phyloP scores from a whole-genome alignment of 176 grass and related monocot genomes.

The Cenchrus fungigraminus region DNA sequence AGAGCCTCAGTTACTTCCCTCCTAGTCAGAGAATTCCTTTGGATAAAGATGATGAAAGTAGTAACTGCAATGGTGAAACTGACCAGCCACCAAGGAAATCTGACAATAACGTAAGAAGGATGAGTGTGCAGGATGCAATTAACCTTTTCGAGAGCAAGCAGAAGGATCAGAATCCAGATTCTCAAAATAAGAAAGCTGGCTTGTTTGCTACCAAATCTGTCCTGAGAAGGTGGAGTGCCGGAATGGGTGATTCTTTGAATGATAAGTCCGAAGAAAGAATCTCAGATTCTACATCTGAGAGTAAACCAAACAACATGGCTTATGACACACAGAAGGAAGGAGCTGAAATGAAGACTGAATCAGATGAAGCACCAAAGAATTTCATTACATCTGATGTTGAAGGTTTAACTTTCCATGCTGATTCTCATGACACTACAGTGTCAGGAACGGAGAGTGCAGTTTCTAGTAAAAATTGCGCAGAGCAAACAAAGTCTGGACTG shows the following conservation, averaged over 20 bases:
- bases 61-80: constrained; percentile 64
- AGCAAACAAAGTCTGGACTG: constrained; percentile 52
- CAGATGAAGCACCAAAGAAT: constrained; percentile 23
- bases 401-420: constrained; percentile 21
- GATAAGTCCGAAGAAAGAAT: constrained; percentile 59
- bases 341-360: constrained; percentile 49
- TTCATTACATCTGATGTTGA: constrained; percentile 27
- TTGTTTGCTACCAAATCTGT: constrained; percentile 78
- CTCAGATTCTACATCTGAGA: constrained; percentile 58
- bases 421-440: constrained; percentile 35
- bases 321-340: constrained; percentile 48
- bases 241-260: constrained; percentile 79
- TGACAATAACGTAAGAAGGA: constrained; percentile 76
- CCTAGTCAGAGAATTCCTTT: constrained; percentile 72
- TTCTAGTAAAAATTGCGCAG: constrained; percentile 42
- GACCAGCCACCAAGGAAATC: constrained; percentile 73
- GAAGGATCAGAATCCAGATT: constrained; percentile 70
- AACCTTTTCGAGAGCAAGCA: constrained; percentile 97
- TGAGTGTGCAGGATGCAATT: constrained; percentile 98
- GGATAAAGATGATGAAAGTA: constrained; percentile 77
- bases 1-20: constrained; percentile 91
- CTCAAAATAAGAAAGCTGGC: constrained; percentile 71
- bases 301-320: constrained; percentile 47
- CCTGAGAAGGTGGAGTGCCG: constrained; percentile 93
- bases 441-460: constrained; percentile 44